Base-by-base conservation (phyloP, 108 stramenopile genomes). In the Nitzschia sp. region DNA sequence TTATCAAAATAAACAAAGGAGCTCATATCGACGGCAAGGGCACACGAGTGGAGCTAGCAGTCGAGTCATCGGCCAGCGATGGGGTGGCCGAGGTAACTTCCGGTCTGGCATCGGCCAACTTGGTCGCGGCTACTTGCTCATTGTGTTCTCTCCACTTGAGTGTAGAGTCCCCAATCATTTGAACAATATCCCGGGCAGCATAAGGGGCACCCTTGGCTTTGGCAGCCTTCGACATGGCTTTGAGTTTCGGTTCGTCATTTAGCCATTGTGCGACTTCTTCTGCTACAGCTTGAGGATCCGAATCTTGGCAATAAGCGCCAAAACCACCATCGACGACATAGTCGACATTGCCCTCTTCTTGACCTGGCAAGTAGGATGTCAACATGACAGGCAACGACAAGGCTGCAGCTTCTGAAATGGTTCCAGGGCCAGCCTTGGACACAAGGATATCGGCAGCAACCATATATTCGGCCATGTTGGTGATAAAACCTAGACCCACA, bases 351-450 rank as follows among this genome's bases (percentile, higher is more conserved):
- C 93, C 93, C 53, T 91, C 93, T 62, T 94, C 93, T 77, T 94
- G 93, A 45, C 93, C 93, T 6, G 93, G 93, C 2, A 94, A 68
- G 63, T 80, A 98, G 30, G 83, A 84, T 17, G 95, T 95, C 11
- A 98, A 85, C 93, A 98, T 89, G 36, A 97, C 82, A 1, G 98
- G 98, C 13, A 98, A 74, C 0, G 95, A 96, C 19, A 96, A 67
- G 6, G 94, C 81, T n/a, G 94, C 94, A 6, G 98, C 97, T 83
- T 98, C 98, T 13, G 96, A 95, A 58, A 98, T 98, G 8, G 97
- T 98, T 49, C 98, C 98, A 3, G 98, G 98, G n/a, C 97, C 98
- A 24, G 98, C 98, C 76, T 98, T 98, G 58, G 92, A 93, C 8
- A 98, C 79, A 19, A 98, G 79, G 27, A 95, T 82, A 72, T 98